These are phyloP conservation scores for Pugionium cornutum DNA, from an alignment of 345 rosid genomes.

Conservation along the genomic window DNA sequence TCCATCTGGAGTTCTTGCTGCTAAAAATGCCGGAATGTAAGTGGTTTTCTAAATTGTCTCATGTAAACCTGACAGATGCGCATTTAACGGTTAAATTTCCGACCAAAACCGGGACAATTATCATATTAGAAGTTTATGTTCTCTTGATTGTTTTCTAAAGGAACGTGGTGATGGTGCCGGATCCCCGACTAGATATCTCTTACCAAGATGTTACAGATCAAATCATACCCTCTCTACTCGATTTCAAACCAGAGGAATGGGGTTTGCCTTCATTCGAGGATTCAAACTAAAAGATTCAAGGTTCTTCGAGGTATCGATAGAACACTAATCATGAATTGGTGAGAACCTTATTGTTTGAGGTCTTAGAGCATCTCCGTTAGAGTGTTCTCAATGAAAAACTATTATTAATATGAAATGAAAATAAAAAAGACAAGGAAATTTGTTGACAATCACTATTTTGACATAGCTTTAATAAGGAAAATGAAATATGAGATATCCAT, in stretches of 20 bases:
- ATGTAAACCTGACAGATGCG: conserved; percentile 2
- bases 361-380: too few relatives aligned
- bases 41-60: conserved; percentile 33
- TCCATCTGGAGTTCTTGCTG: conserved; percentile 92
- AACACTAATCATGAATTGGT: conserved; percentile 16
- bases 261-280: conserved; percentile 73
- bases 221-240: conserved; percentile 61
- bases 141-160: conserved; percentile 40
- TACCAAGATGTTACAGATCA: conserved; percentile 70
- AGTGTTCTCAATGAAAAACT: too few relatives aligned
- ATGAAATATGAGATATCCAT: too few relatives aligned
- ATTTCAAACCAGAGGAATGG: conserved; percentile 74
- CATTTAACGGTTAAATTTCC: conserved; percentile 5
- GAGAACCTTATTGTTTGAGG: conserved; percentile 25
- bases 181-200: conserved; percentile 79
- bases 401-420: too few relatives aligned
- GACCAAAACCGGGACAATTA: neutral
- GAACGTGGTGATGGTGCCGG: conserved; percentile 90
- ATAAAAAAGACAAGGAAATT: too few relatives aligned
- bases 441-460: too few relatives aligned
- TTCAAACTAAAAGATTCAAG: conserved; percentile 25
- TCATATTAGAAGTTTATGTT: neutral
- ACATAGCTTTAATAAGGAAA: too few relatives aligned
- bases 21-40: conserved; percentile 91
- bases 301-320: conserved; percentile 24